These are phyloP conservation scores for Stygiomarasmius scandens DNA, from an alignment of 1,284 basidiomycete species.

Conservation along the genomic window DNA sequence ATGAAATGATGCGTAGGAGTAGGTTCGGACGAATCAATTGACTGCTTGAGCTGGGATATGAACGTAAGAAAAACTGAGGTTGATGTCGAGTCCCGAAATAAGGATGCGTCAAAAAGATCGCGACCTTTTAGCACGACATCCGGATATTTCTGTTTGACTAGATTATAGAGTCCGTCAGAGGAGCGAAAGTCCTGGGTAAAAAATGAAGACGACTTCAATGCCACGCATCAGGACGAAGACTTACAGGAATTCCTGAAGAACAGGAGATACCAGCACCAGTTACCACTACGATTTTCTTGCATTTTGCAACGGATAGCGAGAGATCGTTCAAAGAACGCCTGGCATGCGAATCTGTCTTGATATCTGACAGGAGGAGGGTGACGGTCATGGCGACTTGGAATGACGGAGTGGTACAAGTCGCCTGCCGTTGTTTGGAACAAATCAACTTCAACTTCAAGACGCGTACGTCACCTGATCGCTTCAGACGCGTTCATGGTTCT, in stretches of 20 bases:
- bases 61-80: slow-evolving; percentile 93
- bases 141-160: slow-evolving; percentile 85
- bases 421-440: background rate
- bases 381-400: slow-evolving; percentile 2
- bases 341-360: background rate
- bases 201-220: slow-evolving; percentile 7
- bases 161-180: slow-evolving; percentile 83
- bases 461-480: background rate
- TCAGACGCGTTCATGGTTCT: too few relatives aligned
- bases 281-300: slow-evolving; percentile 84
- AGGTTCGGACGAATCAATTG: slow-evolving; percentile 80
- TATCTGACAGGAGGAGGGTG: slow-evolving; percentile 4
- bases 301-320: slow-evolving; percentile 77
- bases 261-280: slow-evolving; percentile 94
- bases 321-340: slow-evolving; percentile 59
- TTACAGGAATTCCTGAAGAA: slow-evolving; percentile 88
- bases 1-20: slow-evolving; percentile 90
- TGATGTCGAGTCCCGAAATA: slow-evolving; percentile 85
- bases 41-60: slow-evolving; percentile 86
- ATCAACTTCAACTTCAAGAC: background rate
- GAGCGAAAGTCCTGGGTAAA: slow-evolving; percentile 82
- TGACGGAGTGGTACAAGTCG: background rate
- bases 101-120: slow-evolving; percentile 86
- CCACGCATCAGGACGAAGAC: slow-evolving; percentile 25
- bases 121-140: slow-evolving; percentile 84